Percentiles rank a stretch among this genome's conserved stretches.
These are phyloP conservation scores for Purshia tridentata DNA, from an alignment of 306 rosid species.

Conservation along the genomic window DNA sequence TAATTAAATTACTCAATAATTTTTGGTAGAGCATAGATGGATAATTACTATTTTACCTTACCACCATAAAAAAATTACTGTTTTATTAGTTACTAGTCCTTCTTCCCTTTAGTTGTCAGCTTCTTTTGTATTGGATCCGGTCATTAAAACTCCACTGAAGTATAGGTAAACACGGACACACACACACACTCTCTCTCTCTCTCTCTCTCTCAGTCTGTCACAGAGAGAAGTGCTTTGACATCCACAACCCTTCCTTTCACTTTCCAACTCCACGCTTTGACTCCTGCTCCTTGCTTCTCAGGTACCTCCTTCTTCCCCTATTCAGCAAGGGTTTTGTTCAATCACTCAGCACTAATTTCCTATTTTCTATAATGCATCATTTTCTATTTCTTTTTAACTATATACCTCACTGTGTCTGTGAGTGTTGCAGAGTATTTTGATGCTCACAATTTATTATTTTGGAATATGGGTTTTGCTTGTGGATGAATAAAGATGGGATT, in stretches of 20 bases:
- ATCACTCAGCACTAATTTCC: neutral
- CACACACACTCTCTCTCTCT: constrained; percentile 1
- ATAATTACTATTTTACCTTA: too few species aligned
- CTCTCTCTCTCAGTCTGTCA: neutral
- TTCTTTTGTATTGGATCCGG: constrained; percentile 18
- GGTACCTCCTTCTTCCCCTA: constrained; percentile 10
- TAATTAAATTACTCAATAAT: too few species aligned
- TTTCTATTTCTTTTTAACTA: too few species aligned
- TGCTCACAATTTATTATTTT: constrained; percentile 20
- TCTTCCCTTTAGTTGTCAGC: too few species aligned
- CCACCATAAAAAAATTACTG: too few species aligned
- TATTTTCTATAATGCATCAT: neutral
- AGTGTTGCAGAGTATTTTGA: constrained; percentile 1
- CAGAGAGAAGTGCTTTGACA: neutral
- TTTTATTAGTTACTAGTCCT: too few species aligned
- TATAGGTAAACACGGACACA: neutral
- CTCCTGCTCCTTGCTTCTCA: constrained; percentile 3
- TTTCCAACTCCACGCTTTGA: constrained; percentile 6
- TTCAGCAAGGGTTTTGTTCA: neutral
- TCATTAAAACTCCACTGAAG: constrained; percentile 8
- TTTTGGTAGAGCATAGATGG: too few species aligned
- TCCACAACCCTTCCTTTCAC: neutral
- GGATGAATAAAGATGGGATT: constrained; percentile 15
- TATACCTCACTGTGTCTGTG: neutral
- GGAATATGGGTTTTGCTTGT: constrained; percentile 29